These are phyloP conservation scores for Cymbopogon flexuosus DNA, from an alignment of 202 grass and related monocot species.

Conservation along the genomic window DNA sequence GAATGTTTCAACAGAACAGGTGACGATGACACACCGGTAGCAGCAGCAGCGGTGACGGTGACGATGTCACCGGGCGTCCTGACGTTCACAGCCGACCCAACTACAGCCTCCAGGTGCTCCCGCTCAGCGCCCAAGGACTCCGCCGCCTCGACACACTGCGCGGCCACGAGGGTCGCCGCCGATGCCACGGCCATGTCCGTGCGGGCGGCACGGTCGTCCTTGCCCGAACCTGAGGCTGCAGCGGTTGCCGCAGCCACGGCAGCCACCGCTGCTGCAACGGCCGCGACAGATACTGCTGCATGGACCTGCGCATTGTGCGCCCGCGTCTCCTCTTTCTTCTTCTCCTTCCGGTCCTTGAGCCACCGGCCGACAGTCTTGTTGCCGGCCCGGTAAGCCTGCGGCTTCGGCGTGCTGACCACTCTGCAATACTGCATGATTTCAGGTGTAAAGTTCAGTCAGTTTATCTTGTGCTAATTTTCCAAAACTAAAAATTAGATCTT, in stretches of 20 bases:
- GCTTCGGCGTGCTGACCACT: slow-evolving; percentile 62
- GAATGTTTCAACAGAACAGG: too few relatives aligned
- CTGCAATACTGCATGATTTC: slow-evolving; percentile 60
- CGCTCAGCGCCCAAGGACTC: slow-evolving; percentile 86
- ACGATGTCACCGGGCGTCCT: slow-evolving; percentile 75
- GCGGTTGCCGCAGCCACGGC: slow-evolving; percentile 69
- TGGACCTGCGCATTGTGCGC: slow-evolving; percentile 89
- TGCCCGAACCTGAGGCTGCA: slow-evolving; percentile 50
- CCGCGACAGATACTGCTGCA: slow-evolving; percentile 70
- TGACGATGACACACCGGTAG: slow-evolving; percentile 48
- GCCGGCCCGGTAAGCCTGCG: slow-evolving; percentile 45
- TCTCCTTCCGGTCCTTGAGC: slow-evolving; percentile 90
- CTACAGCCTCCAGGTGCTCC: slow-evolving; percentile 67
- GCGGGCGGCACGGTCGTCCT: slow-evolving; percentile 61
- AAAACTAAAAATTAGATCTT: not conserved
- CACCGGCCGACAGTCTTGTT: slow-evolving; percentile 91
- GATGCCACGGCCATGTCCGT: slow-evolving; percentile 87
- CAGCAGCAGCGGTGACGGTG: slow-evolving; percentile 80
- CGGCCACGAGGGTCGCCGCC: slow-evolving; percentile 71
- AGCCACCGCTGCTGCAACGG: slow-evolving; percentile 66
- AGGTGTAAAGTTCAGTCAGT: not conserved
- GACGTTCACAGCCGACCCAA: slow-evolving; percentile 86
- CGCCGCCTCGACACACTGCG: slow-evolving; percentile 74
- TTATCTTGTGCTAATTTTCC: not conserved
- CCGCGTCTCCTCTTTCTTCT: slow-evolving; percentile 90